These are phyloP conservation scores for Jatropha curcas DNA, from an alignment of 345 rosid species.

Conservation along the genomic window DNA sequence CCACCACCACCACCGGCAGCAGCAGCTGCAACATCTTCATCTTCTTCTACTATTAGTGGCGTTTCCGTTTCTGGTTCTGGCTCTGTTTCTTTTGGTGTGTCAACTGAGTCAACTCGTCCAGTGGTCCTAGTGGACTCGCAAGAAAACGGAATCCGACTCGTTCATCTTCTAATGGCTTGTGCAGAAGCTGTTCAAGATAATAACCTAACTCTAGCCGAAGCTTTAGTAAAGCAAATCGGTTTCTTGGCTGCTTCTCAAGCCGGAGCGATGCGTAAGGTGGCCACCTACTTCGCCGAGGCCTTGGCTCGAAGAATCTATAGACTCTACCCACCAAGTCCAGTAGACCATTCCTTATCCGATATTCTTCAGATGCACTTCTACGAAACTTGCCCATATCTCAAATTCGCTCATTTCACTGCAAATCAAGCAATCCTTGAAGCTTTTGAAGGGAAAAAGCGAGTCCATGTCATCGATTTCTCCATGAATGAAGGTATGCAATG, in stretches of 20 bases:
- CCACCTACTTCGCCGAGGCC: conserved; percentile 78
- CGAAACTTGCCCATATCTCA: conserved; percentile 76
- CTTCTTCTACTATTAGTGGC: not conserved
- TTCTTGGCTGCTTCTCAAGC: conserved; percentile 54
- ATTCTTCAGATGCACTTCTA: conserved; percentile 78
- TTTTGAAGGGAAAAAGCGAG: conserved; percentile 56
- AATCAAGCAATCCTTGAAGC: conserved; percentile 84
- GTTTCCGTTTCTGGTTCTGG: conserved; percentile 12
- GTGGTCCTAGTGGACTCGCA: conserved; percentile 70
- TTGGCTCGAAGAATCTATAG: conserved; percentile 67
- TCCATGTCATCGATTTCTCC: conserved; percentile 69
- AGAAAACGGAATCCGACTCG: conserved; percentile 72
- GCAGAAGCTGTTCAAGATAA: conserved; percentile 70
- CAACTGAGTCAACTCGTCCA: conserved; percentile 45
- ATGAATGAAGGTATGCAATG: conserved; percentile 79
- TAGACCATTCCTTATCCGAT: conserved; percentile 52
- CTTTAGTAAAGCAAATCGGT: conserved; percentile 62
- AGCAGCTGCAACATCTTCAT: not conserved
- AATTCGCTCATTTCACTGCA: conserved; percentile 83
- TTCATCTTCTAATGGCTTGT: conserved; percentile 75
- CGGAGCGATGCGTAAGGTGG: conserved; percentile 80
- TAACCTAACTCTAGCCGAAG: conserved; percentile 54
- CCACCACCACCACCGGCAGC: not conserved
- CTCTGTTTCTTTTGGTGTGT: conserved; percentile 7
- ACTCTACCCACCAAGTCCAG: conserved; percentile 37